These are phyloP conservation scores for Ichthyophthirius multifiliis DNA, from an alignment of 169 alveolate species.

Conservation along the genomic window DNA sequence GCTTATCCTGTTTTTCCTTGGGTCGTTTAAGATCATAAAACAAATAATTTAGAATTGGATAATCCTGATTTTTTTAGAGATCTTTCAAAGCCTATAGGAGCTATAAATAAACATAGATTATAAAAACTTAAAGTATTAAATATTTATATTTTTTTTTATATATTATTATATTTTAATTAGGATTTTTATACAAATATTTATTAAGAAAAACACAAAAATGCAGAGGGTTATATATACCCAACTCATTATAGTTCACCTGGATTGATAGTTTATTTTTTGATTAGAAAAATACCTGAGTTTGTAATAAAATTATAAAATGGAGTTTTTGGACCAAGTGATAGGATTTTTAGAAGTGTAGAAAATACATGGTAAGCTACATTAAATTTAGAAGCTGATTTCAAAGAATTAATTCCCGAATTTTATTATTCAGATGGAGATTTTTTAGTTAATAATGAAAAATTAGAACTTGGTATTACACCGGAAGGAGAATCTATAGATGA, in stretches of 20 bases:
- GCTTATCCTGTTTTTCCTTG: slow-evolving; percentile 98
- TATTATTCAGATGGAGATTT: slow-evolving; percentile 85
- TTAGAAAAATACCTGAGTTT: slow-evolving; percentile 44
- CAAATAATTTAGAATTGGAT: slow-evolving; percentile 56
- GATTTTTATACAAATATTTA: slow-evolving; percentile 29
- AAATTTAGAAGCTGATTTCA: slow-evolving; percentile 84
- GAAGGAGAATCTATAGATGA: slow-evolving; percentile 49
- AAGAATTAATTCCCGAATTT: slow-evolving; percentile 94
- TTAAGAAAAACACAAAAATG: slow-evolving; percentile 22
- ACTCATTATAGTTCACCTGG: slow-evolving; percentile 40
- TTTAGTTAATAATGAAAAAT: slow-evolving; percentile 74
- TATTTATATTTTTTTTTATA: not conserved
- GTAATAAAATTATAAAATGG: slow-evolving; percentile 41
- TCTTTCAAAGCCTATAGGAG: slow-evolving; percentile 92
- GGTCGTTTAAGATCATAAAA: slow-evolving; percentile 87
- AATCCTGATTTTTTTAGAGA: slow-evolving; percentile 84
- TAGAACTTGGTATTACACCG: slow-evolving; percentile 37
- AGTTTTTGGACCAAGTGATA: slow-evolving; percentile 45
- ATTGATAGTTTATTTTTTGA: slow-evolving; percentile 38
- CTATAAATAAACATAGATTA: slow-evolving; percentile 81
- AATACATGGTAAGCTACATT: slow-evolving; percentile 44
- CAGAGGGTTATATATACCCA: slow-evolving; percentile 40
- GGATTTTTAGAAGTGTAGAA: slow-evolving; percentile 45
- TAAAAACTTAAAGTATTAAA: slow-evolving; percentile 72
- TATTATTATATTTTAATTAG: not conserved